Evolutionary conservation across 2,329 filamentous ascomycete species (phyloP), one percentile per base, ranked within the genome.

Genomic region (Aspergillus ibericus): DNA sequence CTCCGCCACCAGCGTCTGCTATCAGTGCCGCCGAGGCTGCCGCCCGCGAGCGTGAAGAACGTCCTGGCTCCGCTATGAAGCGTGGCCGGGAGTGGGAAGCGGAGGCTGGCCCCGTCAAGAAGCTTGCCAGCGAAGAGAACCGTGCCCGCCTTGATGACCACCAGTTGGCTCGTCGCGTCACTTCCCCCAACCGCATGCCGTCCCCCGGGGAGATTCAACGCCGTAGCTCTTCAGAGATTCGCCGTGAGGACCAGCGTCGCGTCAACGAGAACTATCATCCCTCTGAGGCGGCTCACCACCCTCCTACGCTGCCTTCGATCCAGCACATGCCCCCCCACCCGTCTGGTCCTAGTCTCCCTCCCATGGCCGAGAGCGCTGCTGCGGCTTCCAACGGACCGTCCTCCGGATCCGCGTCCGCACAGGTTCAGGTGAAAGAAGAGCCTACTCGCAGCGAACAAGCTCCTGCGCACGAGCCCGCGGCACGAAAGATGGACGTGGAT

Each of bases 401-500:
- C 70, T 60, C 78, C 6, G 74, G 65, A 5, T 66, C 71, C 29
- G 60, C 73, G 12, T 63, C 70, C 12, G 64, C 78, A 76, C 27
- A 88, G 85, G 73, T 86, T 79, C 62, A 83, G 79, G 70, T 79
- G 74, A 61, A 75, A 56, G 85, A 91, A 63, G 89, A 92, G 27
- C 57, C 74, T 34, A 65, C 70, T 61, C 82, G 75, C 54, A 74
- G 71, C 35, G 79, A 81, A 61, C 75, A 83, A 27, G 75, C 82
- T 2, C 79, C 82, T 18, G 75, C 82, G 16, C 88, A 87, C 58
- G 93, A 98, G 77, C 91, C 92, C 54, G 92, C 95, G 34, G 92
- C 92, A 18, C 85, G 95, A 20, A 96, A 96, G 76, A 96, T 99
- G 86, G 93, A 98, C 6, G 91, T 98, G 18, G 93, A 99, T 66